Base-by-base conservation (phyloP, 805 yeast genomes). In the Yarrowia divulgata region DNA sequence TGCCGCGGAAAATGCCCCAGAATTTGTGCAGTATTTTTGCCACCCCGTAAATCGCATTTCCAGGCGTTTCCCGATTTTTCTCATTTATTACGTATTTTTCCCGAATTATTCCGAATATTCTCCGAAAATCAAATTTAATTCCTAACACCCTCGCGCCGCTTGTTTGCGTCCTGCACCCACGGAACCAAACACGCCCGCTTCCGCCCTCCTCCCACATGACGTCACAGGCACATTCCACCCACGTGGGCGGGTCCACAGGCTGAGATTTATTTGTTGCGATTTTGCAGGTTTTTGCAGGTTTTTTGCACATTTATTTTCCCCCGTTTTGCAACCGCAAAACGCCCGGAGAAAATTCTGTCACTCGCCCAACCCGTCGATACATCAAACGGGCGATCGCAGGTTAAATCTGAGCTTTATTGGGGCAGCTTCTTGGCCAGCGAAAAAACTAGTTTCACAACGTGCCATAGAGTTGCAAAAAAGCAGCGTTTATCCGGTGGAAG, bases 361-460 rank as follows among this genome's bases (percentile, higher is more conserved):
- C 29, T n/a, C 3, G 29, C 29, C 29, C 29, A 23, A 23, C 39
- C 42, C 2, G 13, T 39, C 16, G 16, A 39, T 13, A 12, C 10
- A 1, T 18, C 32, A 8, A 5, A 46, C 57, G 40, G 39, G 0
- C 60, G 60, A 54, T 54, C 60, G 45, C 8, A 4, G 18, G 19
- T 13, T 14, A 37, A 37, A 54, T 52, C 42, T 2, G n/a, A 35
- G 16, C 18, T 32, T 9, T 9, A 32, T 4, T 16, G 4, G 6
- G n/a, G 18, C n/a, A 23, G 18, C 16, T 37, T 29, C 9, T 39
- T 16, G 8, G n/a, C 60, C 58, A 54, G 34, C 42, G 6, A 23
- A 54, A 49, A 54, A 54, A 54, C 60, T 39, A 19, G 60, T 54
- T 54, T 54, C 60, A 54, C 18, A 54, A 54, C 60, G 60, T 54